These are phyloP conservation scores for Stylonectria norvegica DNA, from an alignment of 2,329 filamentous ascomycete genomes.

Conservation along the genomic window DNA sequence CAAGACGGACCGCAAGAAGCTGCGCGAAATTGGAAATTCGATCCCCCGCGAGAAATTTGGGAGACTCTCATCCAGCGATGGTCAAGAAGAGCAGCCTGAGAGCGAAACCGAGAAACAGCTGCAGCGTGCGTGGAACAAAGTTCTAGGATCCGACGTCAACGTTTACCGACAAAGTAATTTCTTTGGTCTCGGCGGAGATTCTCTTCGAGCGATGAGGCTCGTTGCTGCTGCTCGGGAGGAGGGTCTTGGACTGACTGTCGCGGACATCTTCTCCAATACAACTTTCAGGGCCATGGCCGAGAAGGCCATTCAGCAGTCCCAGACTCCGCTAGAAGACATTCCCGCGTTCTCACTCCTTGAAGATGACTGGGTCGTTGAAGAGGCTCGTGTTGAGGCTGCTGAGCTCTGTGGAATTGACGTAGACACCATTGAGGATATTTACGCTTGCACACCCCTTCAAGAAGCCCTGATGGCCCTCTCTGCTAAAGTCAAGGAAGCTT, in stretches of 20 bases:
- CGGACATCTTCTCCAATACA: conserved; percentile 44
- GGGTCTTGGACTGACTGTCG: conserved; percentile 41
- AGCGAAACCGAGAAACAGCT: conserved; percentile 38
- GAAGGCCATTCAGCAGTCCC: conserved; percentile 21
- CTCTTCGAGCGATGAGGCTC: conserved; percentile 49
- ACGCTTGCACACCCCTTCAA: conserved; percentile 53
- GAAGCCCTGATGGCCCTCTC: conserved; percentile 54
- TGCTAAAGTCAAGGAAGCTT: conserved; percentile 48
- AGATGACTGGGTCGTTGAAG: conserved; percentile 31
- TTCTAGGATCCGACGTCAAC: conserved; percentile 35
- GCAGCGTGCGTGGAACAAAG: conserved; percentile 35
- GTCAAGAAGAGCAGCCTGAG: conserved; percentile 33
- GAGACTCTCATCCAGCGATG: conserved; percentile 20
- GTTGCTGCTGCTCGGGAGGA: conserved; percentile 41
- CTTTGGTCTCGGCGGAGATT: conserved; percentile 49
- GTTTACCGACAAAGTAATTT: conserved; percentile 42
- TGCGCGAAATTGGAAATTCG: conserved; percentile 43
- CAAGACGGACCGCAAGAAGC: conserved; percentile 48
- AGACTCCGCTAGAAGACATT: conserved; percentile 26
- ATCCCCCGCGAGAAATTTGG: conserved; percentile 41
- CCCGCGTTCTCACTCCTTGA: conserved; percentile 40
- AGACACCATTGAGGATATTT: conserved; percentile 45
- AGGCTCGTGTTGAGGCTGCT: conserved; percentile 37
- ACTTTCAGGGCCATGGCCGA: conserved; percentile 43
- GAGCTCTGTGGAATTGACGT: conserved; percentile 37